Evolutionary conservation across 306 rosid genomes (phyloP).

Genomic region (Rosa persica): DNA sequence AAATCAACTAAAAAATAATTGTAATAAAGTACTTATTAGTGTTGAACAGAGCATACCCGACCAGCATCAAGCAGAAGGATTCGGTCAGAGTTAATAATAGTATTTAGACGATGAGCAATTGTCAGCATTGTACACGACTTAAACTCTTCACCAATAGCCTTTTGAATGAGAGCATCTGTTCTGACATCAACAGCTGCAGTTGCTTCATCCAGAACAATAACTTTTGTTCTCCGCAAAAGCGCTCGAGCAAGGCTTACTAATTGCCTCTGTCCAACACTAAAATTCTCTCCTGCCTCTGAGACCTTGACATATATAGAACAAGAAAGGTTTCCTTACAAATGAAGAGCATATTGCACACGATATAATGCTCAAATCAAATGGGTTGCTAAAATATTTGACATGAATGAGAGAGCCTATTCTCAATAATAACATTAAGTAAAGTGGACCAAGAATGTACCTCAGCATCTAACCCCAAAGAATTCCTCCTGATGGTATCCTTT

Average conservation of each 20-base stretch:
- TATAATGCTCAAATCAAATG: no score
- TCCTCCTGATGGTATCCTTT: no score
- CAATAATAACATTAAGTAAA: neutral
- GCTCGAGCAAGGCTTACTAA: constrained; percentile 87
- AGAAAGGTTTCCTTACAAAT: neutral
- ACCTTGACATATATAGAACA: constrained; percentile 45
- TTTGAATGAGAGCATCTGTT: constrained; percentile 88
- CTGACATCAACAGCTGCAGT: constrained; percentile 94
- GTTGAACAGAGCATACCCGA: constrained; percentile 41
- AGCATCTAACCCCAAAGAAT: constrained; percentile 27
- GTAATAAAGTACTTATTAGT: no score
- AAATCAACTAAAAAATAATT: no score
- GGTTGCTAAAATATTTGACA: no score
- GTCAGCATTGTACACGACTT: constrained; percentile 84
- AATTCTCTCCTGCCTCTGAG: constrained; percentile 87
- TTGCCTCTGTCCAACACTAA: constrained; percentile 92
- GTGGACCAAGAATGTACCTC: constrained; percentile 33
- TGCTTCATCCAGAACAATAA: constrained; percentile 91
- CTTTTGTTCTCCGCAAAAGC: constrained; percentile 73
- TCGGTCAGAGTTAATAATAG: constrained; percentile 71
- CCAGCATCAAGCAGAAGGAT: constrained; percentile 79
- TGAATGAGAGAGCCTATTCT: neutral
- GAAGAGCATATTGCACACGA: neutral
- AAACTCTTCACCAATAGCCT: constrained; percentile 83
- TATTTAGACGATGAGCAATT: constrained; percentile 84